phyloP scores from a whole-genome alignment of 2,329 filamentous ascomycete genomes.

The Talaromyces sp. region DNA sequence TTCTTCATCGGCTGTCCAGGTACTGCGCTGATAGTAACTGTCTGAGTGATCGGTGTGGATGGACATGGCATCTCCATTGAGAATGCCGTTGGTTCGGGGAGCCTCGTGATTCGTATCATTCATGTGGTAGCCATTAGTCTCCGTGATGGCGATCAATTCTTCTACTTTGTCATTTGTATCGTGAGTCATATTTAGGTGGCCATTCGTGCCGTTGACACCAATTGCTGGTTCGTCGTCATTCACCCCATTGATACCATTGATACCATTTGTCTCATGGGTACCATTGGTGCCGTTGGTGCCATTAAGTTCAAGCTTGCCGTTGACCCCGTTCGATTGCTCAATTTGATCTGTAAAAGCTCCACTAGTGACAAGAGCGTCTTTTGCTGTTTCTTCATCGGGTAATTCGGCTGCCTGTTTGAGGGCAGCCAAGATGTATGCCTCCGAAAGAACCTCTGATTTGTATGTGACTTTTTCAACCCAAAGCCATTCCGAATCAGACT shows the following conservation, averaged over 20 bases:
- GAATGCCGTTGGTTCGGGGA: not conserved
- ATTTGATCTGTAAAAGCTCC: not conserved
- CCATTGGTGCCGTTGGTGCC: not conserved
- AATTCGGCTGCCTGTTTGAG: slow-evolving; percentile 14
- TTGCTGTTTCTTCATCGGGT: not conserved
- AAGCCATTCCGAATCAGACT: slow-evolving; percentile 18
- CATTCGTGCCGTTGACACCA: not conserved
- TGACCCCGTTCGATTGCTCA: not conserved
- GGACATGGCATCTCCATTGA: not conserved
- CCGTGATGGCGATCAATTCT: not conserved
- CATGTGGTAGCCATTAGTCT: not conserved
- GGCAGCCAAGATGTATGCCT: slow-evolving; percentile 31
- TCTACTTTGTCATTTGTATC: not conserved
- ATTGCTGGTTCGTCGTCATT: not conserved
- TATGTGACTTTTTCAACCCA: slow-evolving; percentile 27
- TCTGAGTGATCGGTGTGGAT: not conserved
- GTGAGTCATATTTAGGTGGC: not conserved
- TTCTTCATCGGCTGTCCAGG: slow-evolving; percentile 6
- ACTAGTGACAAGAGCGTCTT: not conserved
- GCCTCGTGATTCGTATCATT: not conserved
- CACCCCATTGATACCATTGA: not conserved
- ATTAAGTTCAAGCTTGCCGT: not conserved
- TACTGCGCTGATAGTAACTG: slow-evolving; percentile 12
- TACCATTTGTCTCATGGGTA: not conserved
- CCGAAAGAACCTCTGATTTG: slow-evolving; percentile 22